Conservation (phyloP, 2,329 filamentous ascomycete species). For the Westerdykella ornata region DNA sequence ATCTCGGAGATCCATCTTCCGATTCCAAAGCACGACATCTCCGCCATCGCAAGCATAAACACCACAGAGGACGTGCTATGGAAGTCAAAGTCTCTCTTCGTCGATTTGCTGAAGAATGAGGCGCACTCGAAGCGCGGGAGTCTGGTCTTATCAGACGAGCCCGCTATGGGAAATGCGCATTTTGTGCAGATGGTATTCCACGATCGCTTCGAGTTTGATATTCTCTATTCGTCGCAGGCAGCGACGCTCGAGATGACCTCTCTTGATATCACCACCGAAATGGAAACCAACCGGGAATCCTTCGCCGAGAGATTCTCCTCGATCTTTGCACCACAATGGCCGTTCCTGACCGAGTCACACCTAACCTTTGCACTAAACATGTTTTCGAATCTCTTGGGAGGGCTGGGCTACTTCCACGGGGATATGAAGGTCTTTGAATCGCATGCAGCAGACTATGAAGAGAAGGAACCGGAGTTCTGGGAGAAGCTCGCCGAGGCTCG, state of each 20-base stretch:
- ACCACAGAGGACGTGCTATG: constrained; percentile 62
- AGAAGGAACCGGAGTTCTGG: constrained; percentile 92
- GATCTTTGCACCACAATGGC: constrained; percentile 63
- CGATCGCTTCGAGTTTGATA: constrained; percentile 72
- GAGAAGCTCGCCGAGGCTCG: constrained; percentile 76
- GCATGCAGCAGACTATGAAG: constrained; percentile 80
- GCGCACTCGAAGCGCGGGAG: constrained; percentile 67
- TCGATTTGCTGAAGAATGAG: constrained; percentile 55
- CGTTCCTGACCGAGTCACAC: constrained; percentile 69
- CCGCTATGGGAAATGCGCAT: constrained; percentile 70
- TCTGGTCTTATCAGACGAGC: constrained; percentile 59
- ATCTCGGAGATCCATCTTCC: constrained; percentile 70
- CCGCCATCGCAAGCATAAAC: constrained; percentile 62
- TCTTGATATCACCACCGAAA: constrained; percentile 60
- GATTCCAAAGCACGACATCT: constrained; percentile 55
- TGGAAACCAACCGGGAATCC: constrained; percentile 55
- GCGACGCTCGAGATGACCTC: constrained; percentile 48
- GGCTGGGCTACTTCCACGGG: constrained; percentile 89
- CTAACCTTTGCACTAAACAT: constrained; percentile 71
- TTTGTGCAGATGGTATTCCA: constrained; percentile 84
- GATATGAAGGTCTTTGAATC: constrained; percentile 79
- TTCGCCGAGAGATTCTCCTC: constrained; percentile 68
- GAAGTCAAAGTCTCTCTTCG: constrained; percentile 65
- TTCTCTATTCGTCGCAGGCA: constrained; percentile 78
- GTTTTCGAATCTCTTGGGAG: constrained; percentile 86